phyloP scores from a whole-genome alignment of 768 basidiomycete species.

The Albatrellus ellisii region DNA sequence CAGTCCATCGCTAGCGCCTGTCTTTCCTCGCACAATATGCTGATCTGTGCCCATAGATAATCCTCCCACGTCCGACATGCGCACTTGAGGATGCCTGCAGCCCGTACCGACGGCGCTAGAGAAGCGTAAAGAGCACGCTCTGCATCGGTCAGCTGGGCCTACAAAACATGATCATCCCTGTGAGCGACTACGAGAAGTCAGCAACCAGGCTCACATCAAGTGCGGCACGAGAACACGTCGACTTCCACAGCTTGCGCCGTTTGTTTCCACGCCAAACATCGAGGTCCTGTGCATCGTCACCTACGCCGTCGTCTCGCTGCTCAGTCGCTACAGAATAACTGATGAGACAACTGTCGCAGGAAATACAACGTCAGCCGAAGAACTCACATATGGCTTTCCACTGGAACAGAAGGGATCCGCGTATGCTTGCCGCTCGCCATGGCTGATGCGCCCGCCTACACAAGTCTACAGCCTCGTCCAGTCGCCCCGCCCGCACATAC shows the following conservation, averaged over 20 bases:
- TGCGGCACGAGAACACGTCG: slow-evolving; percentile 68
- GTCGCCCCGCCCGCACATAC: slow-evolving; percentile 70
- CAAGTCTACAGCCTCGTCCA: slow-evolving; percentile 74
- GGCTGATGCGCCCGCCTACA: slow-evolving; percentile 77
- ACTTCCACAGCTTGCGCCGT: slow-evolving; percentile 76
- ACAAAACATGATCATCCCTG: background rate
- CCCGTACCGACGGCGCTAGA: slow-evolving; percentile 60
- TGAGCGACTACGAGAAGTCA: background rate
- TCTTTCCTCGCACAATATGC: slow-evolving; percentile 70
- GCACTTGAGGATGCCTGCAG: slow-evolving; percentile 48
- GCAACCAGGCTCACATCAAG: slow-evolving; percentile 44
- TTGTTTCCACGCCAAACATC: slow-evolving; percentile 65
- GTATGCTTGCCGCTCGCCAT: slow-evolving; percentile 85
- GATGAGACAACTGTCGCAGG: background rate
- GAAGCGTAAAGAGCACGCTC: slow-evolving; percentile 87
- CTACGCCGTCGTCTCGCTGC: slow-evolving; percentile 30
- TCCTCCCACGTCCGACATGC: slow-evolving; percentile 91
- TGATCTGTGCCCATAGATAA: slow-evolving; percentile 85
- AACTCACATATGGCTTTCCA: slow-evolving; percentile 61
- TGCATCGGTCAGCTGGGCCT: slow-evolving; percentile 47
- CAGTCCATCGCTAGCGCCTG: slow-evolving; percentile 54
- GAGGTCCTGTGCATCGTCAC: slow-evolving; percentile 31
- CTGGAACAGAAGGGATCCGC: slow-evolving; percentile 66
- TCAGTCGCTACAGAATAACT: slow-evolving; percentile 29
- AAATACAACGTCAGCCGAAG: background rate